Evolutionary conservation across 306 rosid genomes (phyloP), one percentile per base, ranked within the genome.

Genomic region (Cucurbita maxima): DNA sequence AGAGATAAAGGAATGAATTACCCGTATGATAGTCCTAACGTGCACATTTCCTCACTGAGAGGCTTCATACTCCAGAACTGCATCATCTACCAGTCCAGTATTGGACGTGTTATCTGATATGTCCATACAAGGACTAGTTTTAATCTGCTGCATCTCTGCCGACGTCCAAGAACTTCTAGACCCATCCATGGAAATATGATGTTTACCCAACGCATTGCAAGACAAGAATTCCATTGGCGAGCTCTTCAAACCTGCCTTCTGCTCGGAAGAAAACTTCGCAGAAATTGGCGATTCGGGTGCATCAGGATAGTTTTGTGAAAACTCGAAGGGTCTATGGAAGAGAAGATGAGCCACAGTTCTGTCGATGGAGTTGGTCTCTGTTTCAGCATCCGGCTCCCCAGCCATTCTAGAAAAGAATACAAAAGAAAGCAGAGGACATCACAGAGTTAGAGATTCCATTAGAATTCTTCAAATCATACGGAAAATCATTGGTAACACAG

Each of bases 271-370:
- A 10, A 78, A 72, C 83, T 85, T 84, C 12, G 82, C 5, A 70
- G 91, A 78, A 79, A 75, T 38, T 51, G 87, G 85, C 3, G 83
- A 83, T 76, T 84, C 88, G 44, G 84, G 80, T 45, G 77, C 72
- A 25, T 84, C 92, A 5, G 80, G 68, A 68, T 66, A 84, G 75
- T 83, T 85, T 75, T 83, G 87, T 4, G 83, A 79, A 8, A 78
- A 74, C 76, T 87, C 92, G 73, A 79, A 58, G 51, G 95, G 96
- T 74, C 88, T 81, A 74, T 89, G 88, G 73, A 95, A 95, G 80
- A 95, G 97, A 81, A 95, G 83, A 80, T 87, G 97, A 73, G 99
- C 99, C 78, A 95, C 88, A 13, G 85, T 86, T 77, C 99, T 85
- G 79, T 95, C 97, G 8, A 91, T 83, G 77, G 96, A 86, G 78